phyloP scores from a whole-genome alignment of 306 rosid species.

The Neltuma alba region DNA sequence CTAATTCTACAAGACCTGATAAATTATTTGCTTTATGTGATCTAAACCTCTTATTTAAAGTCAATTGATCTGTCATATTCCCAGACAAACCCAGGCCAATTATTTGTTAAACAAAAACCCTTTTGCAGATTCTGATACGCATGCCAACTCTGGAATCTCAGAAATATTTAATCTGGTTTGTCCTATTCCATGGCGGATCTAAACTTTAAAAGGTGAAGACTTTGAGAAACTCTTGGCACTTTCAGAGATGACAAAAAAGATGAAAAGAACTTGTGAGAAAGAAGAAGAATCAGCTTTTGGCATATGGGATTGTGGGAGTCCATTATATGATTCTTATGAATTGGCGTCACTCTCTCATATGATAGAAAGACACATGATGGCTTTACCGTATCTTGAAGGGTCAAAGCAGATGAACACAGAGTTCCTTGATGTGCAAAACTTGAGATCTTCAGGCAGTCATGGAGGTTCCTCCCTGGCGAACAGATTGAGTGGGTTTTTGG shows the following conservation, averaged over 20 bases:
- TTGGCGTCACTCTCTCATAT: conserved; percentile 59
- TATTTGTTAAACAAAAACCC: background rate
- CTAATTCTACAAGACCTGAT: background rate
- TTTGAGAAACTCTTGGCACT: conserved; percentile 9
- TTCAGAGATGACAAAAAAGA: conserved; percentile 10
- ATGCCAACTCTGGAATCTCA: conserved; percentile 40
- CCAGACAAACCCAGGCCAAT: conserved; percentile 30
- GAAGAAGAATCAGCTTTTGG: conserved; percentile 30
- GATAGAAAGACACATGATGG: conserved; percentile 72
- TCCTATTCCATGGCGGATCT: conserved; percentile 6
- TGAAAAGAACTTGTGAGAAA: conserved; percentile 35
- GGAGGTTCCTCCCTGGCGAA: conserved; percentile 39
- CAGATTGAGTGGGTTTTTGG: conserved; percentile 39
- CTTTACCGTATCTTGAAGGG: conserved; percentile 51
- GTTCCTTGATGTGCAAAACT: conserved; percentile 8
- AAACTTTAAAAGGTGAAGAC: background rate
- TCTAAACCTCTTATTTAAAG: conserved; percentile 34
- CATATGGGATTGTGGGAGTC: conserved; percentile 90
- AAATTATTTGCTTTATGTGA: conserved; percentile 13
- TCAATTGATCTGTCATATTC: conserved; percentile 51
- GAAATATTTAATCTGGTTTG: conserved; percentile 1
- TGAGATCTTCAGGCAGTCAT: background rate
- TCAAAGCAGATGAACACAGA: conserved; percentile 47
- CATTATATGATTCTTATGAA: conserved; percentile 79
- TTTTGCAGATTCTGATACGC: conserved; percentile 34